Evolutionary conservation across 306 rosid species (phyloP).

Genomic region (Vigna angularis): DNA sequence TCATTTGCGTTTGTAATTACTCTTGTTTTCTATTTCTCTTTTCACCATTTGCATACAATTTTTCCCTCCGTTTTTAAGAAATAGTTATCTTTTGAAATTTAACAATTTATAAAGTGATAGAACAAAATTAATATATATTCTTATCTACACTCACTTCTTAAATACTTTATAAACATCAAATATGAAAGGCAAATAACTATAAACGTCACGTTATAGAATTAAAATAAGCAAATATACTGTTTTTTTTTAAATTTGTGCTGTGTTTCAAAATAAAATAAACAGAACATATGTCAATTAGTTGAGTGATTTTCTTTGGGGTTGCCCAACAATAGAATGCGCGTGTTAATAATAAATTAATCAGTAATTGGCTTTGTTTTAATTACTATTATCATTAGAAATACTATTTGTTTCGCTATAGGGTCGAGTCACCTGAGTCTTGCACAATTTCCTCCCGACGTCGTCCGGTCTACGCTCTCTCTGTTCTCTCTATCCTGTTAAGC

Average conservation of each 20-base stretch:
- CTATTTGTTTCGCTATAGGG: too few species aligned
- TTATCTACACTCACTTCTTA: not conserved
- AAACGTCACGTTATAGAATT: not conserved
- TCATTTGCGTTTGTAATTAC: not conserved
- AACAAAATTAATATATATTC: not conserved
- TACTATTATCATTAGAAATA: too few species aligned
- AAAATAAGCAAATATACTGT: not conserved
- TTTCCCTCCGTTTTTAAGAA: not conserved
- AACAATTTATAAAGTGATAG: not conserved
- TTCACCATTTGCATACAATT: not conserved
- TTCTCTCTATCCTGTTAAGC: too few species aligned
- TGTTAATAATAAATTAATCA: not conserved
- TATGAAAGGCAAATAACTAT: not conserved
- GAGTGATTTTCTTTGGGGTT: not conserved
- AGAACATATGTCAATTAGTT: not conserved
- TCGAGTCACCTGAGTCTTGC: too few species aligned
- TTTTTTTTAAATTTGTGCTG: not conserved
- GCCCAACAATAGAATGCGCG: too few species aligned
- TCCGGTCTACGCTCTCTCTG: too few species aligned
- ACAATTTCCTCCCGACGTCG: too few species aligned
- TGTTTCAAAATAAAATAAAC: not conserved
- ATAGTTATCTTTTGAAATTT: not conserved
- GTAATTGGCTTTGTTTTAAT: not conserved
- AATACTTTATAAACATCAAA: not conserved
- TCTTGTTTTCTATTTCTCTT: not conserved